Percentiles rank a stretch among this genome's conserved stretches.
Evolutionary conservation across 768 basidiomycete genomes (phyloP).

Genomic region (Mycena pura): DNA sequence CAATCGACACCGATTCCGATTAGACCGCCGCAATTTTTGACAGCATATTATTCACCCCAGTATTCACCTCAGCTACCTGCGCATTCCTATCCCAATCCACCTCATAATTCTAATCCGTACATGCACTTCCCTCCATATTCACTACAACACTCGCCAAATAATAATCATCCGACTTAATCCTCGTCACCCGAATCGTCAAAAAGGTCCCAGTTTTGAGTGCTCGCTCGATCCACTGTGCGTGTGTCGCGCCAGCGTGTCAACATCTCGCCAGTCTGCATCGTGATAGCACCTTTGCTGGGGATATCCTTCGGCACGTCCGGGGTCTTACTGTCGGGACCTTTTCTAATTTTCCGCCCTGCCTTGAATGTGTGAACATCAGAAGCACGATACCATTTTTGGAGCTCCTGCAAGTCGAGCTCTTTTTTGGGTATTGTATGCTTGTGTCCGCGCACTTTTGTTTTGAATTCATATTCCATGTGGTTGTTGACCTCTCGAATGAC

Average conservation of each 20-base stretch:
- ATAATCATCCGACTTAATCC: background rate
- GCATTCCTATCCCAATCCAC: background rate
- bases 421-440: conserved; percentile 28
- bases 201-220: conserved; percentile 23
- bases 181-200: background rate
- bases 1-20: background rate
- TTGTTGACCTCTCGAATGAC: conserved; percentile 17
- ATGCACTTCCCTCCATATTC: background rate
- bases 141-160: background rate
- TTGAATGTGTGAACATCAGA: conserved; percentile 30
- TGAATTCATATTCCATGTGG: conserved; percentile 27
- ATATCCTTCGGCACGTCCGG: too few relatives aligned
- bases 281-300: too few relatives aligned
- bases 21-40: background rate
- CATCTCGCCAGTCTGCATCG: too few relatives aligned
- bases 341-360: too few relatives aligned
- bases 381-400: conserved; percentile 23
- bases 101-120: background rate
- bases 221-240: too few relatives aligned
- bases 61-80: background rate
- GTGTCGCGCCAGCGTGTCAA: too few relatives aligned
- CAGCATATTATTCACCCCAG: background rate
- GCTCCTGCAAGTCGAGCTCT: background rate
- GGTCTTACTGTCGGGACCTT: too few relatives aligned
- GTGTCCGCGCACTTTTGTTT: conserved; percentile 12